A percentile compares a stretch with the other conserved stretches of the same genome.
These are phyloP conservation scores for Coprinopsis sp. DNA, from an alignment of 768 basidiomycete species.

Conservation along the genomic window DNA sequence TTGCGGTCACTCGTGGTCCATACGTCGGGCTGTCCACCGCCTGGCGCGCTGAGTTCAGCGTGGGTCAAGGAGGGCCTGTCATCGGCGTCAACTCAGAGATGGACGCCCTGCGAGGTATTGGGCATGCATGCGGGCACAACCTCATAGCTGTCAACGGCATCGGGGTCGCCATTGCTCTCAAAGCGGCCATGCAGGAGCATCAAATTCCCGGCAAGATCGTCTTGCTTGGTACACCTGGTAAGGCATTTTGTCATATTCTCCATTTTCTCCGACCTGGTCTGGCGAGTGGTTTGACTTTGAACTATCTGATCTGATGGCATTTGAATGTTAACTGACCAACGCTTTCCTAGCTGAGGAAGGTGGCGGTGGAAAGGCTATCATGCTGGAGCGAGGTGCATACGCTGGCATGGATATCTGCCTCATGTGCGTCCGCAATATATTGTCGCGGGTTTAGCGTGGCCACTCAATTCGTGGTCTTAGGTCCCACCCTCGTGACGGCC, in stretches of 20 bases:
- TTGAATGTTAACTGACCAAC: constrained; percentile 9
- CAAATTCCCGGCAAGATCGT: constrained; percentile 63
- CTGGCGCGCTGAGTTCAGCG: constrained; percentile 69
- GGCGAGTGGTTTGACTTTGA: too few species aligned
- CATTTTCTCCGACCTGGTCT: too few species aligned
- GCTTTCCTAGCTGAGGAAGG: constrained; percentile 61
- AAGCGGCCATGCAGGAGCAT: constrained; percentile 60
- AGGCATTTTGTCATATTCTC: too few species aligned
- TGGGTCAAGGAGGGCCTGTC: constrained; percentile 55
- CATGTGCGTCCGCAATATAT: constrained; percentile 43
- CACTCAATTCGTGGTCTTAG: constrained; percentile 28
- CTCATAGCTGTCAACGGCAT: constrained; percentile 77
- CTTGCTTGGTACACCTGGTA: constrained; percentile 75
- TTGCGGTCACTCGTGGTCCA: constrained; percentile 62
- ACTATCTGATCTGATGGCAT: constrained; percentile 1
- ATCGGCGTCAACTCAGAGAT: constrained; percentile 81
- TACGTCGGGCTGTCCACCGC: constrained; percentile 73
- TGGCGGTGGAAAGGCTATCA: constrained; percentile 71
- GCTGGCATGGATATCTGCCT: constrained; percentile 76
- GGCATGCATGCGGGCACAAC: constrained; percentile 78
- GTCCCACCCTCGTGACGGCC: constrained; percentile 69
- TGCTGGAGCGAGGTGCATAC: constrained; percentile 75
- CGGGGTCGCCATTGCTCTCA: constrained; percentile 69
- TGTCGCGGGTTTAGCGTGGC: not conserved
- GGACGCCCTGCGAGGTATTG: constrained; percentile 56